Conservation (phyloP, 441 rosid species). For the Arabidopsis lyrata region DNA sequence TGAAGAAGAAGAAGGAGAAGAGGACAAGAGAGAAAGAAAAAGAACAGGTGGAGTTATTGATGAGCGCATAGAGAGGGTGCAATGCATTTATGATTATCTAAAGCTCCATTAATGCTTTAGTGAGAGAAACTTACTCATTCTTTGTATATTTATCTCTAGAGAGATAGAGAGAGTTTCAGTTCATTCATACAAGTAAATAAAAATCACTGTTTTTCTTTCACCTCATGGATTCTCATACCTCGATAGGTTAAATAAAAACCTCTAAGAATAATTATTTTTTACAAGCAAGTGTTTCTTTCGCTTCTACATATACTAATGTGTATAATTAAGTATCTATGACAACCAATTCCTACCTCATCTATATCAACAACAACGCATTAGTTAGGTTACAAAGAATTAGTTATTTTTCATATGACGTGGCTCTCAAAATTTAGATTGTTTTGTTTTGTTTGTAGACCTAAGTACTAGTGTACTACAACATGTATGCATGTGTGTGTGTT, state of each 20-base stretch:
- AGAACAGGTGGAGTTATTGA: slow-evolving; percentile 54
- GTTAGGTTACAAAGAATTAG: background rate
- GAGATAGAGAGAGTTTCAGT: slow-evolving; percentile 34
- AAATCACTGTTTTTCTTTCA: slow-evolving; percentile 36
- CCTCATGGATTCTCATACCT: slow-evolving; percentile 21
- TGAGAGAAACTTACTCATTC: slow-evolving; percentile 48
- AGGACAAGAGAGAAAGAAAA: slow-evolving; percentile 37
- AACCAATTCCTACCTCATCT: slow-evolving; percentile 24
- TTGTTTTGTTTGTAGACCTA: background rate
- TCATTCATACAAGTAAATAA: slow-evolving; percentile 23
- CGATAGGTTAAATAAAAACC: slow-evolving; percentile 1
- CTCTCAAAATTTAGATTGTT: slow-evolving; percentile 5
- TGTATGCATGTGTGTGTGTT: background rate
- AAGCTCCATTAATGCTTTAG: slow-evolving; percentile 54
- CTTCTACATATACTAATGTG: slow-evolving; percentile 16
- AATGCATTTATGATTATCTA: slow-evolving; percentile 72
- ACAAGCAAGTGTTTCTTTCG: slow-evolving; percentile 16
- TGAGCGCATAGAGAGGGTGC: slow-evolving; percentile 72
- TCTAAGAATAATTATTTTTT: background rate
- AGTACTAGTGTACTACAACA: background rate
- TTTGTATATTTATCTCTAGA: background rate
- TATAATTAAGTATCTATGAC: slow-evolving; percentile 14
- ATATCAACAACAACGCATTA: slow-evolving; percentile 12
- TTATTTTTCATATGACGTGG: background rate
- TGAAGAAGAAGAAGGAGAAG: slow-evolving; percentile 24